Evolutionary conservation across 352 stramenopile species (phyloP).

Genomic region (Saprolegnia diclina): DNA sequence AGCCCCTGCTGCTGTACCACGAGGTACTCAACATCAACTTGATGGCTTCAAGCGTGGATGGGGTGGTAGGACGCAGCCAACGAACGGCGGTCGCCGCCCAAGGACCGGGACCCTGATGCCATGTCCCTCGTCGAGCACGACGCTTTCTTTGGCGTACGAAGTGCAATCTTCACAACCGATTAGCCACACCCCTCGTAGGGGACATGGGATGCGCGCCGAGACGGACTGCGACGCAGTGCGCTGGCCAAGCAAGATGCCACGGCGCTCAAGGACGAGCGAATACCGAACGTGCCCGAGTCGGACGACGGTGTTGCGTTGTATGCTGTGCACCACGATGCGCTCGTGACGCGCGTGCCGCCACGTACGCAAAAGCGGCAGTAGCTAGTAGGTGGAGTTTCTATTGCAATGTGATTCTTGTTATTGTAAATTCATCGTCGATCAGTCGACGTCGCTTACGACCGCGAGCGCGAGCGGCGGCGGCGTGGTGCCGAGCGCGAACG

Average conservation of each 20-base stretch:
- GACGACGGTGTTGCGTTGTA: background rate
- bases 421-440: too few relatives aligned
- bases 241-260: background rate
- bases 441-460: conserved; percentile 30
- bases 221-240: background rate
- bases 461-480: conserved; percentile 39
- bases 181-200: too few relatives aligned
- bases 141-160: background rate
- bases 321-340: background rate
- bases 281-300: background rate
- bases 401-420: background rate
- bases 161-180: too few relatives aligned
- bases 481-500: conserved; percentile 42
- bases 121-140: background rate
- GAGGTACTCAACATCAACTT: too few relatives aligned
- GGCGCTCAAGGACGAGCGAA: background rate
- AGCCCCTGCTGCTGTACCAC: background rate
- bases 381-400: too few relatives aligned
- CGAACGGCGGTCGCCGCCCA: background rate
- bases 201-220: background rate
- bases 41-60: background rate
- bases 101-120: background rate
- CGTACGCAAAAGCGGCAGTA: background rate
- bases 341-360: background rate
- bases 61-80: background rate